phyloP scores from a whole-genome alignment of 805 yeast genomes.

The Ogataea siamensis region DNA sequence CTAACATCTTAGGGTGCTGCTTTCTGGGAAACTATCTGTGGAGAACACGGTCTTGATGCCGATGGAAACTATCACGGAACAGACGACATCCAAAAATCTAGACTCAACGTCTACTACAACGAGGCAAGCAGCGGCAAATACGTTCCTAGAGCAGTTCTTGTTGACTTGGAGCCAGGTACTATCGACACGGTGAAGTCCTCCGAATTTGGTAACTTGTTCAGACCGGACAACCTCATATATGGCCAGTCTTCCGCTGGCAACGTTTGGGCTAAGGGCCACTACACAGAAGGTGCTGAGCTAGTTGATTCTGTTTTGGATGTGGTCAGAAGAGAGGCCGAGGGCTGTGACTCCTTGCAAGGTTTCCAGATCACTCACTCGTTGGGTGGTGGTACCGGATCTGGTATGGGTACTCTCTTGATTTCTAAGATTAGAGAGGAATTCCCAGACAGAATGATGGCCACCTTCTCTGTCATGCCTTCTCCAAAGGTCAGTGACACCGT shows the following conservation, averaged over 20 bases:
- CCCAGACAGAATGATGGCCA: constrained; percentile 95
- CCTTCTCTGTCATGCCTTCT: constrained; percentile 90
- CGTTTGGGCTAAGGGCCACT: constrained; percentile 97
- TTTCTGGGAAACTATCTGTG: constrained; percentile 89
- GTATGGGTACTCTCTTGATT: constrained; percentile 88
- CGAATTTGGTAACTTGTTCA: constrained; percentile 77
- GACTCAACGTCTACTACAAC: constrained; percentile 78
- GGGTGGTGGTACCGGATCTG: constrained; percentile 96
- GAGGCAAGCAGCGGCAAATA: constrained; percentile 86
- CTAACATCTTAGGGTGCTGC: constrained; percentile 67
- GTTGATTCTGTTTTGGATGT: constrained; percentile 88
- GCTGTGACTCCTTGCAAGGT: constrained; percentile 89
- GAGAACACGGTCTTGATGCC: constrained; percentile 78
- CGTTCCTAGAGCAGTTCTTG: constrained; percentile 90
- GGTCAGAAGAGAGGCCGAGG: constrained; percentile 91
- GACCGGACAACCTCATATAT: constrained; percentile 88
- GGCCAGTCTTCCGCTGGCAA: constrained; percentile 95
- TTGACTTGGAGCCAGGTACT: constrained; percentile 93
- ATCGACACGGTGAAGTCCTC: constrained; percentile 82
- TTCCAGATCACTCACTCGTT: constrained; percentile 84
- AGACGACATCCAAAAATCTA: constrained; percentile 47
- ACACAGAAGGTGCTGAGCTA: constrained; percentile 94
- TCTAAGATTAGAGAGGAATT: constrained; percentile 87
- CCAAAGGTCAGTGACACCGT: constrained; percentile 91
- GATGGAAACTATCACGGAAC: constrained; percentile 70